These are phyloP conservation scores for Fusarium ramigenum DNA, from an alignment of 2,329 filamentous ascomycete genomes.

Conservation along the genomic window DNA sequence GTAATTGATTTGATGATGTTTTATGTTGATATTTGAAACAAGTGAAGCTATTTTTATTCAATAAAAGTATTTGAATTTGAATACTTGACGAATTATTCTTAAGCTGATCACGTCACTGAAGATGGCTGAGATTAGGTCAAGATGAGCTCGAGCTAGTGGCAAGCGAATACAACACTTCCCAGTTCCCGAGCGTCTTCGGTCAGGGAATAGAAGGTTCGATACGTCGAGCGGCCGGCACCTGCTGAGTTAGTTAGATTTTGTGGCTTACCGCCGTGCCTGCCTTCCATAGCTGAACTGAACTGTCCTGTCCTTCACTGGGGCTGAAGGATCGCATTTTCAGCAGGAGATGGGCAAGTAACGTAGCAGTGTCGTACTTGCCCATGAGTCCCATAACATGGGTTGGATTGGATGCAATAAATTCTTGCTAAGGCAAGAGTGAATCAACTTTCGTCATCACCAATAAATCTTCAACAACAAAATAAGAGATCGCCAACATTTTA, in stretches of 20 bases:
- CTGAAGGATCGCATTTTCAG: slow-evolving; percentile 11
- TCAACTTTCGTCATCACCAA: slow-evolving; percentile 14
- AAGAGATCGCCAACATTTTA: slow-evolving; percentile 1
- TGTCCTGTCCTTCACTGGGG: not conserved
- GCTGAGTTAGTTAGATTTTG: not conserved
- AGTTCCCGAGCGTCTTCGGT: slow-evolving; percentile 5
- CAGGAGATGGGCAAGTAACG: not conserved
- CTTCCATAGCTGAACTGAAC: not conserved
- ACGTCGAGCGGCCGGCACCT: not conserved
- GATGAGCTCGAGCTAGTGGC: slow-evolving; percentile 14
- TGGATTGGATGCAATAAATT: not conserved
- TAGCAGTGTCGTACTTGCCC: not conserved
- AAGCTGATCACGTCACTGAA: not conserved
- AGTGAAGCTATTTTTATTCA: not conserved
- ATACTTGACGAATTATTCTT: not conserved
- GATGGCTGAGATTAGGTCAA: not conserved
- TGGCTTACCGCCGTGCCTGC: slow-evolving; percentile 16
- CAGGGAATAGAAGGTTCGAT: slow-evolving; percentile 25
- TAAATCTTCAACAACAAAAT: slow-evolving; percentile 6
- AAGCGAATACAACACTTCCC: slow-evolving; percentile 16
- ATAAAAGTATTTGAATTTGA: not conserved
- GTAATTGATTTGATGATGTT: not conserved
- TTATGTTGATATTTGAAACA: not conserved
- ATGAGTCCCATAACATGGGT: not conserved
- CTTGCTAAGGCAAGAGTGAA: not conserved